phyloP scores from a whole-genome alignment of 305 asterid species.

The Solanum hybrid region DNA sequence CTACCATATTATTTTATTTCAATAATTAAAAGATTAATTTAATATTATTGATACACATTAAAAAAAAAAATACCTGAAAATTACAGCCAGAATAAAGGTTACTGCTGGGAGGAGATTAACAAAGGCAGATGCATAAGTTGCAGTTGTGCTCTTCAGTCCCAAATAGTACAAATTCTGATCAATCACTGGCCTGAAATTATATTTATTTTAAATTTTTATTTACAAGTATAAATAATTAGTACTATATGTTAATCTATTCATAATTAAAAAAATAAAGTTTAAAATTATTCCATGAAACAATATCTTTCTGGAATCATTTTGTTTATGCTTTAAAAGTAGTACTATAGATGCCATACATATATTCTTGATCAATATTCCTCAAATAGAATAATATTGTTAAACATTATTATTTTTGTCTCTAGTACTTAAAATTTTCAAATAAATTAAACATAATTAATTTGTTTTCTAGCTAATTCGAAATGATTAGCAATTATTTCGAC shows the following conservation, averaged over 20 bases:
- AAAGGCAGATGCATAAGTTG: conserved; percentile 77
- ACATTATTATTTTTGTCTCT: neutral
- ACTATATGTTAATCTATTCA: neutral
- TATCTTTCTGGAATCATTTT: neutral
- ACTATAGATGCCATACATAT: neutral
- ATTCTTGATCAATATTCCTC: neutral
- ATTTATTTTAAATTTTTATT: neutral
- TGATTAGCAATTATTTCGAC: neutral
- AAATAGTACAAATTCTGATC: conserved; percentile 81
- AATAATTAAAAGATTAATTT: neutral
- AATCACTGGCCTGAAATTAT: conserved; percentile 59
- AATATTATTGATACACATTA: neutral
- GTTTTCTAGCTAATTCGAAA: neutral
- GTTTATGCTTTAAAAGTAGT: neutral
- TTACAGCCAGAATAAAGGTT: conserved; percentile 74
- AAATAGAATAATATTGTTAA: neutral
- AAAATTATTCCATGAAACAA: neutral
- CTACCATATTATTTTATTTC: neutral
- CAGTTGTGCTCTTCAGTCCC: conserved; percentile 80
- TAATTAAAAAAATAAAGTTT: neutral
- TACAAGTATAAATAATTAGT: neutral
- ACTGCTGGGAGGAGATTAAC: conserved; percentile 80
- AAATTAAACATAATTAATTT: neutral
- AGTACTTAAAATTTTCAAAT: neutral
- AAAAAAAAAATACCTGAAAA: conserved; percentile 50